Base-by-base conservation (phyloP, 1,284 basidiomycete genomes). In the Abortiporus biennis region DNA sequence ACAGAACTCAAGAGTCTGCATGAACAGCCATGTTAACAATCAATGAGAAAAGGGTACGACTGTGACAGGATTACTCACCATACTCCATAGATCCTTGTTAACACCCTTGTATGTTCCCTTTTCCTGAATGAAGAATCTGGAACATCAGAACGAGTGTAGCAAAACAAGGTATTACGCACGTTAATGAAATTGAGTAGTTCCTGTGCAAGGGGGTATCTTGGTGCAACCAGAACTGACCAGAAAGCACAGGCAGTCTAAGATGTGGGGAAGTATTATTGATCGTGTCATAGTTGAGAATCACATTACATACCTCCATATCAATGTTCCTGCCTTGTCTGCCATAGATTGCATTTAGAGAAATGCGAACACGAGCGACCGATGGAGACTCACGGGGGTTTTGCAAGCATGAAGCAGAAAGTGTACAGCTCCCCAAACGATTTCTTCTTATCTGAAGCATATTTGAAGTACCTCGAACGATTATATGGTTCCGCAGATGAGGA, bases 31-130 rank as follows among this genome's bases (percentile, higher is more conserved):
- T 22, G 38, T 17, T 23, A 21, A 39, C 6, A 16, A 17, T 29
- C 8, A 36, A n/a, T 19, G 24, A 38, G 11, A 33, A 16, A 12
- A 31, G n/a, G 8, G 13, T 1, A 6, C n/a, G 17, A 27, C 9
- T 11, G 35, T 23, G 38, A 36, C 20, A 4, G 38, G 32, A 42
- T 16, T 6, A 64, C 69, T n/a, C 46, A 85, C 85, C 85, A 89
- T 89, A 43, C 60, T 72, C 86, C 86, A 89, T n/a, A 88, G 61
- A 61, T 89, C 86, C 54, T 87, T 89, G 56, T 85, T 89, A 4
- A 77, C 76, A 0, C 80, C 83, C 53, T 79, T 87, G 61, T 84
- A 85, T 1, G 66, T 71, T 6, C 69, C 72, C 43, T 69, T 74
- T 47, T 80, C 74, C 80, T 87, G 56, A 25, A 36, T 25, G 11